A percentile compares a stretch with the other conserved stretches of the same genome.
Conservation (phyloP, 345 rosid species). For the Bruguiera parviflora region DNA sequence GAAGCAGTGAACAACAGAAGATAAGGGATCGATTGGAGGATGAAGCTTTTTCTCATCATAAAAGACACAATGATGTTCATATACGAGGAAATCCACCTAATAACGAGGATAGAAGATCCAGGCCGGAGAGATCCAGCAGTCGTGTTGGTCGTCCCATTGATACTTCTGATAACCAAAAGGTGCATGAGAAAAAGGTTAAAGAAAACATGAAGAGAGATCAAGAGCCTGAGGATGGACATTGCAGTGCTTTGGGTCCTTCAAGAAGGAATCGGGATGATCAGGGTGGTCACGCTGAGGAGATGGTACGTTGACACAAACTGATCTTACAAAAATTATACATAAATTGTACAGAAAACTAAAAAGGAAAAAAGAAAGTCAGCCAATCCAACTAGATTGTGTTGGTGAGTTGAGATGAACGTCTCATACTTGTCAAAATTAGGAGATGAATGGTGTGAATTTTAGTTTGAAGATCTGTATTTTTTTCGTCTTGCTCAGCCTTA, state of each 20-base stretch:
- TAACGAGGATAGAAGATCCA: constrained; percentile 60
- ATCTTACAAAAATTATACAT: too few relatives aligned
- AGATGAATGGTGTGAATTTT: too few relatives aligned
- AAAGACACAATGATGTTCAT: constrained; percentile 62
- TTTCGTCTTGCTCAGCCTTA: too few relatives aligned
- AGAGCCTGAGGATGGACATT: constrained; percentile 63
- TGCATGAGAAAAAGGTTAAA: constrained; percentile 62
- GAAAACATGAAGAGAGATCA: constrained; percentile 59
- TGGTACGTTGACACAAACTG: constrained; percentile 49
- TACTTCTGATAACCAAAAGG: constrained; percentile 54
- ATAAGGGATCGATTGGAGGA: constrained; percentile 65
- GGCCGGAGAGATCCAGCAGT: constrained; percentile 61
- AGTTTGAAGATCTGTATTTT: too few relatives aligned
- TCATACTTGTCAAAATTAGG: too few relatives aligned
- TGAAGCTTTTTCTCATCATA: constrained; percentile 50
- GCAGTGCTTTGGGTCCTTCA: constrained; percentile 35
- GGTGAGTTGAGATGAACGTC: too few relatives aligned
- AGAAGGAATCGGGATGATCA: constrained; percentile 69
- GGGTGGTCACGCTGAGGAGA: constrained; percentile 53
- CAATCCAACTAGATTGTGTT: too few relatives aligned
- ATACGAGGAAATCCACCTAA: constrained; percentile 46
- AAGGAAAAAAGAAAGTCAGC: too few relatives aligned
- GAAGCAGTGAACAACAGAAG: constrained; percentile 63
- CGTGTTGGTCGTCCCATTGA: constrained; percentile 52
- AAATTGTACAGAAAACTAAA: too few relatives aligned